Evolutionary conservation across 306 rosid genomes (phyloP).

Genomic region (Boehmeria nivea): DNA sequence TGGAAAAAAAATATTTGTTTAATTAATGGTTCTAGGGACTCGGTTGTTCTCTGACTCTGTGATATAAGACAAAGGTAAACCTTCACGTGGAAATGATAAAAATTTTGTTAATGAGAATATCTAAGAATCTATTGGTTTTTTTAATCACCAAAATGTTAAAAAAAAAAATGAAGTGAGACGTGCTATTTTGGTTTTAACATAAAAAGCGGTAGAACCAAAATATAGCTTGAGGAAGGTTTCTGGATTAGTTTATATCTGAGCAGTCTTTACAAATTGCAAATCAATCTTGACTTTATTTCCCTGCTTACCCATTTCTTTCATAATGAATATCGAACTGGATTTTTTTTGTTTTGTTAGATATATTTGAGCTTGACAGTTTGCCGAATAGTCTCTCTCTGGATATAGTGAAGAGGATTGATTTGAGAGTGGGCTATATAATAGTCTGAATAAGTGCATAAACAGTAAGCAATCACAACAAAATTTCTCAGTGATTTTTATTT

Average conservation of each 20-base stretch:
- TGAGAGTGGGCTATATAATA: background rate
- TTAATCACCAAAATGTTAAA: background rate
- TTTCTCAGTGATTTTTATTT: no score
- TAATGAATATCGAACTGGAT: no score
- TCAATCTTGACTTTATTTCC: no score
- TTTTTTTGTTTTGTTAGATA: no score
- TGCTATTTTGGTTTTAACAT: background rate
- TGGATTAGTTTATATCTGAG: no score
- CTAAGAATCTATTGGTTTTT: background rate
- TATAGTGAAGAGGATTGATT: background rate
- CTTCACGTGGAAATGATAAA: slow-evolving; percentile 29
- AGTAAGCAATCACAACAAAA: no score
- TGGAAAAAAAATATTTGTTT: no score
- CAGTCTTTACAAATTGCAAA: no score
- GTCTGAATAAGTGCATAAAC: background rate
- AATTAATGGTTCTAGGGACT: no score
- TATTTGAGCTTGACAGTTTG: background rate
- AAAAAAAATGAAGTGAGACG: background rate
- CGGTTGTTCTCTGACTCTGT: background rate
- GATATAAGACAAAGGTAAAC: background rate
- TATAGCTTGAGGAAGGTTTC: no score
- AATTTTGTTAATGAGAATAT: background rate
- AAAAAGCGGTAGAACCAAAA: no score
- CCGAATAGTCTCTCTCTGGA: background rate
- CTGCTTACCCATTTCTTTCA: no score